phyloP scores from a whole-genome alignment of 441 rosid species.

The Brassica balearica region DNA sequence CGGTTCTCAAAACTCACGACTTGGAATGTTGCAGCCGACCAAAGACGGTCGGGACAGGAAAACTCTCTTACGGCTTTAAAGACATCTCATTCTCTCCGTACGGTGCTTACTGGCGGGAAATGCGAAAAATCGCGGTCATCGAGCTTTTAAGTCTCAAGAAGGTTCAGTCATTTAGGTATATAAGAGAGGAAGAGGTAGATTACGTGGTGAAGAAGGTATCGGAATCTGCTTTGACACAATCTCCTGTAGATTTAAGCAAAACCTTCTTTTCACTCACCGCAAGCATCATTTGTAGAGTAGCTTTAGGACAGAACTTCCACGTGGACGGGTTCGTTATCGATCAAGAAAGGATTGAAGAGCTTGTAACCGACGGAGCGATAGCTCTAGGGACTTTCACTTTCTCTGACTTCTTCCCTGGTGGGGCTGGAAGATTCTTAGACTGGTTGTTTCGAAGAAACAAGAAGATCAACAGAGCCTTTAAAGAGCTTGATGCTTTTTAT shows the following conservation, averaged over 20 bases:
- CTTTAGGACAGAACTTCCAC: constrained; percentile 29
- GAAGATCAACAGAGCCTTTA: constrained; percentile 33
- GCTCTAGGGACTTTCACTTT: constrained; percentile 37
- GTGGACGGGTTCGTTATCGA: constrained; percentile 18
- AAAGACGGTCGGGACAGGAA: constrained; percentile 9
- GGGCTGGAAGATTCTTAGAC: constrained; percentile 18
- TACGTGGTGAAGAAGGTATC: constrained; percentile 16
- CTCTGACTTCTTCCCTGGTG: constrained; percentile 33
- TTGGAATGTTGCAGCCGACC: constrained; percentile 23
- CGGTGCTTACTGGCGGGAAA: constrained; percentile 26
- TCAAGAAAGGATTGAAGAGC: constrained; percentile 25
- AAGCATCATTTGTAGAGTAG: constrained; percentile 24
- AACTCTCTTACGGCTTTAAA: constrained; percentile 23
- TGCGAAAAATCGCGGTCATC: constrained; percentile 30
- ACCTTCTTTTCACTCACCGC: constrained; percentile 16
- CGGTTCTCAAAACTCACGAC: constrained; percentile 19
- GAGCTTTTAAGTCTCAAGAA: constrained; percentile 27
- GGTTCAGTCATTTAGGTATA: constrained; percentile 32
- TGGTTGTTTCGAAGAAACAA: constrained; percentile 25
- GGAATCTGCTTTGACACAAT: constrained; percentile 13
- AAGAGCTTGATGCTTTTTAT: constrained; percentile 36
- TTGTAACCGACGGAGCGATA: constrained; percentile 9
- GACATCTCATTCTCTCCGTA: constrained; percentile 13
- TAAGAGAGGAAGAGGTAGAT: constrained; percentile 32
- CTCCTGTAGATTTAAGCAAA: constrained; percentile 25